Evolutionary conservation across 805 yeast species (phyloP), one percentile per base, ranked within the genome.

Genomic region (Candida cerambycidarum): DNA sequence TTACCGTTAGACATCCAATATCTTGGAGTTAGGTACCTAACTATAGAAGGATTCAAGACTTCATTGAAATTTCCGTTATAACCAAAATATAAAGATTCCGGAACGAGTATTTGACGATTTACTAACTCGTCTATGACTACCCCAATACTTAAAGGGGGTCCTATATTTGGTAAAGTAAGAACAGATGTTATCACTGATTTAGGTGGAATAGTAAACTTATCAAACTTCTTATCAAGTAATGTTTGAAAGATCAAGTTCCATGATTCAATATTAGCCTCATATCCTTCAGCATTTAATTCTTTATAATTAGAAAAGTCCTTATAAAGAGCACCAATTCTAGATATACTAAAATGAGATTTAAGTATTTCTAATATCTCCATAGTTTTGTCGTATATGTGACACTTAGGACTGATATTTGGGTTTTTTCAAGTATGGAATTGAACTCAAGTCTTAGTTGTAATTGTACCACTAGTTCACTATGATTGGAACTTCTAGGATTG

Each of bases 241-340:
- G 28, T 24, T 31, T 42, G 28, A 16, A 49, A 38, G 7, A 49
- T 46, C 23, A 32, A 27, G 2, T 31, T 18, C 75, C 75, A 70
- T 2, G 75, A 73, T 1, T 52, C 50, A n/a, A 69, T 46, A 41
- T 70, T 70, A 18, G 75, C 75, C 8, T 66, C 67, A 42, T 50
- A 70, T 2, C 75, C 75, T 39, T 69, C 75, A 0, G 69, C 68
- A 51, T 70, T 70, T 41, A 66, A 46, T 6, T 56, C 56, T 38
- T 58, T 56, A 10, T 57, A 56, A 5, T 51, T 52, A 2, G 47
- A 47, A 45, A 68, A 70, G 48, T 70, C 58, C 9, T 68, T 61
- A 45, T 68, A 70, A 6, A 70, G 24, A 2, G 45, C 48, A 7
- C 50, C 50, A 5, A 49, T 37, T 16, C 53, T 27, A 19, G 37